A percentile compares a stretch with the other conserved stretches of the same genome.
Conservation (phyloP, 805 yeast species). For the Jamesozyma piceae region DNA sequence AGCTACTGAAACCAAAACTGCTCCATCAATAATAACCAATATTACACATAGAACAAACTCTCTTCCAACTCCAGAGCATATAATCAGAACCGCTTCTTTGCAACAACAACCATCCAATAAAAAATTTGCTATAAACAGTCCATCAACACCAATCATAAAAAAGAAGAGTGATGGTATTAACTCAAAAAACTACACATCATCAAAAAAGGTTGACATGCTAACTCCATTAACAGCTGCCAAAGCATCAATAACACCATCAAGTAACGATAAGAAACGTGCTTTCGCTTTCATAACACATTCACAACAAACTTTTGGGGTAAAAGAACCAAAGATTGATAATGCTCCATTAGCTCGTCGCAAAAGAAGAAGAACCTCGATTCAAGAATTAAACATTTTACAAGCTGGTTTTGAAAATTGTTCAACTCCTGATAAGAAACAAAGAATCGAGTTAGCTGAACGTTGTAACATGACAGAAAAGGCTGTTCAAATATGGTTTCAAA, state of each 20-base stretch:
- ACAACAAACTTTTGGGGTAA: constrained; percentile 74
- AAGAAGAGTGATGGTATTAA: constrained; percentile 3
- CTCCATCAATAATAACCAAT: not conserved
- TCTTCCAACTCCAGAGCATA: constrained; percentile 1
- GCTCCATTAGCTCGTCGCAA: constrained; percentile 90
- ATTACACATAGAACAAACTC: not conserved
- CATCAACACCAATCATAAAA: constrained; percentile 15
- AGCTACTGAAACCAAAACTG: not conserved
- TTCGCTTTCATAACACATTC: constrained; percentile 92
- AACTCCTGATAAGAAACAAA: constrained; percentile 70
- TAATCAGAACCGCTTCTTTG: not conserved
- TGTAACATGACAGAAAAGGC: constrained; percentile 96
- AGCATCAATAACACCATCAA: constrained; percentile 26
- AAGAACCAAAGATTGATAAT: constrained; percentile 79
- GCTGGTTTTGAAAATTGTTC: constrained; percentile 65
- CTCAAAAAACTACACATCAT: not conserved
- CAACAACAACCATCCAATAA: constrained; percentile 2
- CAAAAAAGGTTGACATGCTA: constrained; percentile 17
- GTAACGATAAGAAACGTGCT: constrained; percentile 29
- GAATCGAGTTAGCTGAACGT: constrained; percentile 67
- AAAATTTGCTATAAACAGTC: constrained; percentile 2
- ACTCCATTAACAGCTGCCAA: constrained; percentile 30
- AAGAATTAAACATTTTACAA: constrained; percentile 74
- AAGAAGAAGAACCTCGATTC: constrained; percentile 88
- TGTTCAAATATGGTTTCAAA: constrained; percentile 97